Evolutionary conservation across 805 yeast genomes (phyloP).

Genomic region (Sugiyamaella chiloensis): DNA sequence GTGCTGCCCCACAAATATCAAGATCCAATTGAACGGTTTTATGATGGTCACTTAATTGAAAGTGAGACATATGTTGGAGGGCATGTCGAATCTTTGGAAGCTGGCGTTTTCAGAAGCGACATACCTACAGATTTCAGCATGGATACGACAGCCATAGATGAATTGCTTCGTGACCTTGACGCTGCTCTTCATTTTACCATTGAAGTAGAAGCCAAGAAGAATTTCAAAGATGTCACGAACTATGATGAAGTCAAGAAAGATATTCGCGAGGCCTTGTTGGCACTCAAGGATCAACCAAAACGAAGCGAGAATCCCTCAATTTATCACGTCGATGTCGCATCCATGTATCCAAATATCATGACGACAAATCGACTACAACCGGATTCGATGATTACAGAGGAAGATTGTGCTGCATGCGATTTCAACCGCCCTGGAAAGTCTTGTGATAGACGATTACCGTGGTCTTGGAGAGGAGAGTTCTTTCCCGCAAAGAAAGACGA

Average conservation of each 20-base stretch:
- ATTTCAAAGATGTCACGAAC: slow-evolving; percentile 73
- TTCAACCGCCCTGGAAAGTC: slow-evolving; percentile 91
- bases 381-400: slow-evolving; percentile 92
- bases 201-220: slow-evolving; percentile 72
- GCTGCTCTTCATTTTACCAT: slow-evolving; percentile 78
- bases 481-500: slow-evolving; percentile 90
- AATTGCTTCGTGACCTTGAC: slow-evolving; percentile 67
- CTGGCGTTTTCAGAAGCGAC: slow-evolving; percentile 96
- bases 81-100: slow-evolving; percentile 95
- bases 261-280: slow-evolving; percentile 54
- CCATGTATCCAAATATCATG: slow-evolving; percentile 99
- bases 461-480: slow-evolving; percentile 99
- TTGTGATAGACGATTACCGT: slow-evolving; percentile 86
- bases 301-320: slow-evolving; percentile 80
- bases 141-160: slow-evolving; percentile 81
- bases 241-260: slow-evolving; percentile 67
- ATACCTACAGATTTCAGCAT: slow-evolving; percentile 69
- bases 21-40: slow-evolving; percentile 92
- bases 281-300: slow-evolving; percentile 56
- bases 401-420: slow-evolving; percentile 96
- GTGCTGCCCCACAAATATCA: slow-evolving; percentile 88
- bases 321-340: slow-evolving; percentile 97
- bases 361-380: slow-evolving; percentile 96
- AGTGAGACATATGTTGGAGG: slow-evolving; percentile 99
- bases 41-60: slow-evolving; percentile 89